These are phyloP conservation scores for Corymbia maculata DNA, from an alignment of 345 rosid species.

Conservation along the genomic window DNA sequence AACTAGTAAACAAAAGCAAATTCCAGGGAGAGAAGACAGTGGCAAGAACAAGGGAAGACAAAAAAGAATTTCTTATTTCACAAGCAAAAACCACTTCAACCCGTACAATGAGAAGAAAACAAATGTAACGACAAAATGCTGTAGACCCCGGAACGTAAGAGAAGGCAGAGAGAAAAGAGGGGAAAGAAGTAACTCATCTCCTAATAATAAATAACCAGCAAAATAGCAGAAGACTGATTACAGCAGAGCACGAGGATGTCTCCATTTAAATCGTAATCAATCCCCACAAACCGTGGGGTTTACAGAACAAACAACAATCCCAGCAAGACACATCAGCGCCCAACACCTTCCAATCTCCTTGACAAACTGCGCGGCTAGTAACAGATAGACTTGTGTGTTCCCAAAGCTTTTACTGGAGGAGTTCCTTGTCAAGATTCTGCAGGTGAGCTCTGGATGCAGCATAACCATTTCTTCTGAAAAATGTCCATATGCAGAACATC, in stretches of 20 bases:
- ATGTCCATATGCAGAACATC: neutral
- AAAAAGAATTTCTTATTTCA: neutral
- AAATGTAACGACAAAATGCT: conserved; percentile 19
- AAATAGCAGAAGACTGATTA: conserved; percentile 35
- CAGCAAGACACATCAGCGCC: neutral
- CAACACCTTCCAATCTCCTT: neutral
- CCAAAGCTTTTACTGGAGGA: conserved; percentile 14
- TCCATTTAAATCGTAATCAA: conserved; percentile 5
- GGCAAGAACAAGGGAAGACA: neutral
- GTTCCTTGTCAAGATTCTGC: conserved; percentile 49
- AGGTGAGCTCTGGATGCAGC: conserved; percentile 67
- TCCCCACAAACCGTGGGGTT: conserved; percentile 18
- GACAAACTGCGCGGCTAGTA: conserved; percentile 23
- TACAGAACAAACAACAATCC: conserved; percentile 26
- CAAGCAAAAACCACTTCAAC: conserved; percentile 9
- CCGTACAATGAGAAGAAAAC: conserved; percentile 17
- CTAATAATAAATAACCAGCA: conserved; percentile 6
- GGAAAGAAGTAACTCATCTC: neutral
- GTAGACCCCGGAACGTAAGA: conserved; percentile 13
- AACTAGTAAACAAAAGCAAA: neutral
- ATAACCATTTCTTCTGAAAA: conserved; percentile 88
- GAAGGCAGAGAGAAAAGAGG: conserved; percentile 1
- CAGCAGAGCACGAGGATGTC: conserved; percentile 8
- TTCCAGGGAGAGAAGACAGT: neutral
- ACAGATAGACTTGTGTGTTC: conserved; percentile 18